phyloP scores from a whole-genome alignment of 2,329 filamentous ascomycete genomes.

The Cordyceps tenuipes region DNA sequence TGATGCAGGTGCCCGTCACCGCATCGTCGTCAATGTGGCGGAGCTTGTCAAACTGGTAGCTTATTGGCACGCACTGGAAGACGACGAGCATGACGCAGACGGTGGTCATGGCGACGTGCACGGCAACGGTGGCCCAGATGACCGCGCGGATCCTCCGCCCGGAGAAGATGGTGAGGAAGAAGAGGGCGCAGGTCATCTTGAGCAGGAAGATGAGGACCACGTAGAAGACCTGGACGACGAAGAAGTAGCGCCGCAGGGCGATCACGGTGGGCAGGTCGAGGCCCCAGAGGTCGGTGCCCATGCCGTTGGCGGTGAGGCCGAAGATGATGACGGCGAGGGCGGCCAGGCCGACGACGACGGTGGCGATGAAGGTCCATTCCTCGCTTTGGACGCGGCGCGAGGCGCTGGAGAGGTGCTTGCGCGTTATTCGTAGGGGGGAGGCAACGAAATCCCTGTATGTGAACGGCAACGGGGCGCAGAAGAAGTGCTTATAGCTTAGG shows the following conservation, averaged over 20 bases:
- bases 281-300: slow-evolving; percentile 39
- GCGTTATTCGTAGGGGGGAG: slow-evolving; percentile 9
- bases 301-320: slow-evolving; percentile 26
- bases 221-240: slow-evolving; percentile 31
- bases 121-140: slow-evolving; percentile 28
- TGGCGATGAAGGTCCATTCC: slow-evolving; percentile 26
- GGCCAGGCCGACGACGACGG: slow-evolving; percentile 21
- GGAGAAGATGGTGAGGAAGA: slow-evolving; percentile 43
- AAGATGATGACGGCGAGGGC: slow-evolving; percentile 23
- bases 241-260: slow-evolving; percentile 31
- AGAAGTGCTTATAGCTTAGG: slow-evolving; percentile 23
- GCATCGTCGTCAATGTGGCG: slow-evolving; percentile 22
- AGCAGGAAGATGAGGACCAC: slow-evolving; percentile 33
- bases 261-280: slow-evolving; percentile 30
- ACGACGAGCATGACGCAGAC: slow-evolving; percentile 30
- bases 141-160: slow-evolving; percentile 24
- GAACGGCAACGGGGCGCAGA: slow-evolving; percentile 19
- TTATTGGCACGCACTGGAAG: slow-evolving; percentile 40
- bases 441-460: slow-evolving; percentile 25
- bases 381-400: slow-evolving; percentile 24
- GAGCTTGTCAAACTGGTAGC: slow-evolving; percentile 40
- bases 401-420: slow-evolving; percentile 26
- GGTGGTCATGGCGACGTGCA: slow-evolving; percentile 26
- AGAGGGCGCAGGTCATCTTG: slow-evolving; percentile 40
- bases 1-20: slow-evolving; percentile 36